Conservation (phyloP, 1,284 basidiomycete genomes). For the Fomitopsis schrenkii region DNA sequence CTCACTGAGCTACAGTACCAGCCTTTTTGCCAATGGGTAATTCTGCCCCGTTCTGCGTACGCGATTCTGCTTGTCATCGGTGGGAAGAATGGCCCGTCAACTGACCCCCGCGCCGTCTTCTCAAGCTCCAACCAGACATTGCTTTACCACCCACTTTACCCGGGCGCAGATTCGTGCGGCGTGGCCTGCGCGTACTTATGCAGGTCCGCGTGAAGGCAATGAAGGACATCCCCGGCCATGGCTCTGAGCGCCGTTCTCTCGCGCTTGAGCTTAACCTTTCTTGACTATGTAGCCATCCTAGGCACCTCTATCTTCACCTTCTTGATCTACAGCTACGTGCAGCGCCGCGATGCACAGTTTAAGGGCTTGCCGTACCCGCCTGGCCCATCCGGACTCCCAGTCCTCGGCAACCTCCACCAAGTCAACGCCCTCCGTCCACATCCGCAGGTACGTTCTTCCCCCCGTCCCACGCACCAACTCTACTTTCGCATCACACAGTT, state of each 20-base stretch:
- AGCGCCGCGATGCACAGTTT: not conserved
- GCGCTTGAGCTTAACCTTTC: not conserved
- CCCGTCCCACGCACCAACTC: too few relatives aligned
- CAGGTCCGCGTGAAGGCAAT: not conserved
- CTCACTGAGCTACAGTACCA: too few relatives aligned
- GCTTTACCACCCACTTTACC: not conserved
- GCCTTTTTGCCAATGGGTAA: too few relatives aligned
- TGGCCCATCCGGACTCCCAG: not conserved
- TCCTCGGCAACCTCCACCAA: conserved; percentile 7
- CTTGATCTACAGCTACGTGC: not conserved
- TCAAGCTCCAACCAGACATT: not conserved
- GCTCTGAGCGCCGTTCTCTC: not conserved
- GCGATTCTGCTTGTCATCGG: not conserved
- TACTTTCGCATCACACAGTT: conserved; percentile 11
- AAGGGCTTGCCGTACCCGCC: not conserved
- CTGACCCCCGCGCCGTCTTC: not conserved
- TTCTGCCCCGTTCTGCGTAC: too few relatives aligned
- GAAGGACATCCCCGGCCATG: not conserved
- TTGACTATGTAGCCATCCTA: not conserved
- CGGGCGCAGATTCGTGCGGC: not conserved
- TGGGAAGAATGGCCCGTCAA: not conserved
- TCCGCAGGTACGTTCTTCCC: not conserved
- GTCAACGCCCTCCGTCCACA: not conserved
- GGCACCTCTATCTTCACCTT: not conserved
- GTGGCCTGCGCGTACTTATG: not conserved